Conservation (phyloP, 1,284 basidiomycete species). For the Pseudozyma tsukubaensis region DNA sequence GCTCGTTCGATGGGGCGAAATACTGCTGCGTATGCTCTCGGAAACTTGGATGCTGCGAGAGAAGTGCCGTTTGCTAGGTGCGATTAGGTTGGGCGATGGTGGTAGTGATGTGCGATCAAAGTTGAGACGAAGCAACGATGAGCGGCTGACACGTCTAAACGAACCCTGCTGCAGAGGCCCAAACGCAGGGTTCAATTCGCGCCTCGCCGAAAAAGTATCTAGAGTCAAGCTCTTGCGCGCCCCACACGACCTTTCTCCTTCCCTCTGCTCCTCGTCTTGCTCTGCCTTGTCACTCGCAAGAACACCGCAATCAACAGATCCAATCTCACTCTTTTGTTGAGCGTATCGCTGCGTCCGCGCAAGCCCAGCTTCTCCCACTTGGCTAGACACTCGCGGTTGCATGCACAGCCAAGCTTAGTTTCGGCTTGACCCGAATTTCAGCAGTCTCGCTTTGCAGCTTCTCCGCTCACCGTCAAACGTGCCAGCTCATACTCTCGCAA, state of each 20-base stretch:
- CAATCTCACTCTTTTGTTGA: too few relatives aligned
- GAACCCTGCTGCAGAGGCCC: conserved; percentile 13
- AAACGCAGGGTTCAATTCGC: conserved; percentile 35
- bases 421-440: too few relatives aligned
- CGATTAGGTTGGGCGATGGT: background rate
- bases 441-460: too few relatives aligned
- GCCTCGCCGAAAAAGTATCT: background rate
- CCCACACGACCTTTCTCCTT: conserved; percentile 19
- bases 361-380: too few relatives aligned
- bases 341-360: too few relatives aligned
- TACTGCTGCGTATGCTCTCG: background rate
- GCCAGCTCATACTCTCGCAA: too few relatives aligned
- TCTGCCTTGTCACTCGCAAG: background rate
- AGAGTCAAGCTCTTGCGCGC: conserved; percentile 18
- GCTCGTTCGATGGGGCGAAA: too few relatives aligned
- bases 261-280: background rate
- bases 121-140: background rate
- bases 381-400: too few relatives aligned
- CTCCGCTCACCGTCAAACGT: too few relatives aligned
- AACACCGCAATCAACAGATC: too few relatives aligned
- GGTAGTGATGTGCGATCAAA: background rate
- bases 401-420: too few relatives aligned
- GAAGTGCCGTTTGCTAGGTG: too few relatives aligned
- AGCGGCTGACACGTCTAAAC: background rate
- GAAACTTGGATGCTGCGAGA: background rate